phyloP scores from a whole-genome alignment of 768 basidiomycete species.

The Floccularia luteovirens region DNA sequence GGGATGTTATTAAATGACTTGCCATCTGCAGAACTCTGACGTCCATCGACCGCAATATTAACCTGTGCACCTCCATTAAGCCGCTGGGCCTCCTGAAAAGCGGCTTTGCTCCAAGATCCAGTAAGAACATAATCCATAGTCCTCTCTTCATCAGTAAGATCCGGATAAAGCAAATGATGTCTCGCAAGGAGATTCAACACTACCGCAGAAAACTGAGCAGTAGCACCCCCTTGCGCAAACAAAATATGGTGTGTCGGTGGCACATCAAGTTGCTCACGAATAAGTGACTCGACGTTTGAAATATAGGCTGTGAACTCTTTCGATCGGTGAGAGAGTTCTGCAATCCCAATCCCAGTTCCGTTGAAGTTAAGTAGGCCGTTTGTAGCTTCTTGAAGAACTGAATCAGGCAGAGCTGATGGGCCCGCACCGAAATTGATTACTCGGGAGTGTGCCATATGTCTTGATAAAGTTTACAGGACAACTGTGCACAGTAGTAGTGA shows the following conservation, averaged over 20 bases:
- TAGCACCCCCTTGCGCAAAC: conserved; percentile 93
- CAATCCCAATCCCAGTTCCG: conserved; percentile 88
- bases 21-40: conserved; percentile 51
- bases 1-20: conserved; percentile 81
- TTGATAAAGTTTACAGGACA: conserved; percentile 4
- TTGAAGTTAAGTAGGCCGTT: conserved; percentile 86
- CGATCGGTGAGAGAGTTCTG: conserved; percentile 94
- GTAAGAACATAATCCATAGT: conserved; percentile 86
- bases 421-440: conserved; percentile 92
- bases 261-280: conserved; percentile 72
- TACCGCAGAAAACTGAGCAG: conserved; percentile 85
- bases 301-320: conserved; percentile 78
- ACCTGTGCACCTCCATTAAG: conserved; percentile 43
- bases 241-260: conserved; percentile 82
- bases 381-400: conserved; percentile 78
- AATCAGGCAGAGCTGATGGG: conserved; percentile 85
- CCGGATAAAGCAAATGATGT: conserved; percentile 69
- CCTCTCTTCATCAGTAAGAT: conserved; percentile 44
- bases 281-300: conserved; percentile 49
- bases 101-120: conserved; percentile 89
- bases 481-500: neutral
- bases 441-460: conserved; percentile 35
- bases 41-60: conserved; percentile 67
- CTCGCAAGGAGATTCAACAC: conserved; percentile 88
- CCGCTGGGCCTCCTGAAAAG: conserved; percentile 73